Evolutionary conservation across 805 yeast genomes (phyloP).

Genomic region (Candida odintsovae): DNA sequence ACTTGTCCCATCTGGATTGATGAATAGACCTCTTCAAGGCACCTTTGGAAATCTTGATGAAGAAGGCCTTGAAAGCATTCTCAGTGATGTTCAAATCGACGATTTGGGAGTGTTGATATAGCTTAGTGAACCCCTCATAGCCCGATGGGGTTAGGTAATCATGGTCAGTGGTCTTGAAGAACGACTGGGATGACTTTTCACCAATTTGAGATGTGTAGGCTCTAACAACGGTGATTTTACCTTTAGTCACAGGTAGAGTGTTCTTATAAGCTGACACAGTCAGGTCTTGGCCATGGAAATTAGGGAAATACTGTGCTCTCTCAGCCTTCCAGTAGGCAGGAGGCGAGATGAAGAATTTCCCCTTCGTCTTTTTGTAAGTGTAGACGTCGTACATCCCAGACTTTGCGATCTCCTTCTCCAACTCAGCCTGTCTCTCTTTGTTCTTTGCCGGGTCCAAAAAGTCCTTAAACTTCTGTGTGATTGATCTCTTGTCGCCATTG

Average conservation of each 20-base stretch:
- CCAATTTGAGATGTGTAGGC: constrained; percentile 67
- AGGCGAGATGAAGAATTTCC: constrained; percentile 82
- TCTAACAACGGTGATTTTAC: constrained; percentile 58
- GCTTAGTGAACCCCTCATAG: constrained; percentile 31
- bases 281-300: constrained; percentile 55
- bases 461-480: constrained; percentile 36
- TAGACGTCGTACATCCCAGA: constrained; percentile 65
- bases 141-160: constrained; percentile 37
- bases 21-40: constrained; percentile 41
- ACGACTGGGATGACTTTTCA: constrained; percentile 56
- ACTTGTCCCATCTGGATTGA: constrained; percentile 45
- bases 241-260: constrained; percentile 35
- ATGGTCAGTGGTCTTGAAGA: constrained; percentile 42
- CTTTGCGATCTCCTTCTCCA: constrained; percentile 59
- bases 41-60: constrained; percentile 48
- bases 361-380: constrained; percentile 65
- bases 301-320: constrained; percentile 77
- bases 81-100: constrained; percentile 77
- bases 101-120: constrained; percentile 55
- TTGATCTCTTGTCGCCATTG: constrained; percentile 33
- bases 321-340: constrained; percentile 69
- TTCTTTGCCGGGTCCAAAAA: constrained; percentile 45
- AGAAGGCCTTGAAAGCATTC: constrained; percentile 58
- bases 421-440: constrained; percentile 40
- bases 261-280: constrained; percentile 23